phyloP scores from a whole-genome alignment of 192 early-diverging fungal species.

The Coemansia sp. region DNA sequence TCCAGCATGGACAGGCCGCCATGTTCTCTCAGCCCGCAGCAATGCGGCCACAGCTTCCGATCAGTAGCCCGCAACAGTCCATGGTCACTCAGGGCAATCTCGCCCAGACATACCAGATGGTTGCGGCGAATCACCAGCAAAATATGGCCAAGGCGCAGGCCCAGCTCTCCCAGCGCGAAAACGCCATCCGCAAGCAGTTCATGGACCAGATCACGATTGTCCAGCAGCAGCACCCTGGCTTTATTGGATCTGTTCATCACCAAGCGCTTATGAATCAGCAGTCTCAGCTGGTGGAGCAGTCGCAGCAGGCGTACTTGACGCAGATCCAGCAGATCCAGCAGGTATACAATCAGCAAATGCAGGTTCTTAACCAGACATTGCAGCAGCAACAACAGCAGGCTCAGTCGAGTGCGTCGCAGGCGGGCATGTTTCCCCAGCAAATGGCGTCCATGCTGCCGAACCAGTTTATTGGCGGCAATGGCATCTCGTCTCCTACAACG shows the following conservation, averaged over 20 bases:
- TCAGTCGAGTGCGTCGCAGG: slow-evolving; percentile 9
- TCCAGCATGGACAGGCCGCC: background rate
- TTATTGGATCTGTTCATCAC: slow-evolving; percentile 32
- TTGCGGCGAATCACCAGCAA: slow-evolving; percentile 36
- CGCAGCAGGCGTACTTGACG: slow-evolving; percentile 31
- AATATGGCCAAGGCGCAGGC: slow-evolving; percentile 33
- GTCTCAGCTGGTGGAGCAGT: slow-evolving; percentile 41
- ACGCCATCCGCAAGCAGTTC: slow-evolving; percentile 30
- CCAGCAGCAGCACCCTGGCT: slow-evolving; percentile 47
- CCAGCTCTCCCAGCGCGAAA: slow-evolving; percentile 36
- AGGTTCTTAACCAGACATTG: slow-evolving; percentile 24
- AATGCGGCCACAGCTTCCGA: slow-evolving; percentile 9
- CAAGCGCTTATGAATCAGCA: slow-evolving; percentile 45
- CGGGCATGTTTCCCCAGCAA: slow-evolving; percentile 8
- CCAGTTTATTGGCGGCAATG: background rate
- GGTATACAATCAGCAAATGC: slow-evolving; percentile 34
- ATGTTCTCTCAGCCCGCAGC: background rate
- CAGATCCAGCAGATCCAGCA: slow-evolving; percentile 37
- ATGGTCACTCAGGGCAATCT: slow-evolving; percentile 8
- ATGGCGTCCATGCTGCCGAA: slow-evolving; percentile 15
- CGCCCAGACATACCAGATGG: slow-evolving; percentile 24
- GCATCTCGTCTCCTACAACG: background rate
- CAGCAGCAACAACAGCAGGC: slow-evolving; percentile 35
- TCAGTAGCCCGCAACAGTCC: background rate
- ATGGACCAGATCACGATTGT: slow-evolving; percentile 20